These are phyloP conservation scores for Colletotrichum sp. DNA, from an alignment of 2,329 filamentous ascomycete species.

Conservation along the genomic window DNA sequence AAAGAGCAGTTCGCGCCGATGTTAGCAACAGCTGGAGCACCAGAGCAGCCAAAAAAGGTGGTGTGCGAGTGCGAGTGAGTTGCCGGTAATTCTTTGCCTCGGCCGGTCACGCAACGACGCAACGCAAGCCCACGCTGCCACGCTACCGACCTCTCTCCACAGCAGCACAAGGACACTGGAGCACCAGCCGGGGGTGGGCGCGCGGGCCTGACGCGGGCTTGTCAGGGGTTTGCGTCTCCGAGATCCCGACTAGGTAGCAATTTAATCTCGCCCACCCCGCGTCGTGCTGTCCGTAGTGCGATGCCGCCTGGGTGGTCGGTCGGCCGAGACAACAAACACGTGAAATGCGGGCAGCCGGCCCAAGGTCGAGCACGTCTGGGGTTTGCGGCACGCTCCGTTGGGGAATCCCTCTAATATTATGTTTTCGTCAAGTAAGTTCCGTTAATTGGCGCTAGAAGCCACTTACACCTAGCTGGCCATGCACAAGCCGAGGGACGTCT, in stretches of 20 bases:
- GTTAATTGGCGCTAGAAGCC: neutral
- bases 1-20: neutral
- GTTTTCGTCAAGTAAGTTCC: slow-evolving; percentile 1
- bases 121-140: neutral
- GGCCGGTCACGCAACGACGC: slow-evolving; percentile 16
- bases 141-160: neutral
- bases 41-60: neutral
- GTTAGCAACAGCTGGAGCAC: neutral
- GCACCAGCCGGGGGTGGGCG: neutral
- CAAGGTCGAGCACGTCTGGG: neutral
- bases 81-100: slow-evolving; percentile 18
- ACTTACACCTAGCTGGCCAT: neutral
- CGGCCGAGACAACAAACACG: slow-evolving; percentile 12
- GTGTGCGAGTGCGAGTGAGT: slow-evolving; percentile 6
- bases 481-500: slow-evolving; percentile 5
- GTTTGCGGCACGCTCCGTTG: neutral
- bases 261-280: slow-evolving; percentile 6
- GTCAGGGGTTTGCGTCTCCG: slow-evolving; percentile 19
- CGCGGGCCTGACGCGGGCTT: slow-evolving; percentile 15
- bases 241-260: slow-evolving; percentile 18
- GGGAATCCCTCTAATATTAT: neutral
- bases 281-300: neutral
- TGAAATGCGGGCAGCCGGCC: slow-evolving; percentile 10
- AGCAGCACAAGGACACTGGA: neutral
- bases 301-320: neutral